Conservation (phyloP, 1,284 basidiomycete genomes). For the Phellinidium pouzarii region DNA sequence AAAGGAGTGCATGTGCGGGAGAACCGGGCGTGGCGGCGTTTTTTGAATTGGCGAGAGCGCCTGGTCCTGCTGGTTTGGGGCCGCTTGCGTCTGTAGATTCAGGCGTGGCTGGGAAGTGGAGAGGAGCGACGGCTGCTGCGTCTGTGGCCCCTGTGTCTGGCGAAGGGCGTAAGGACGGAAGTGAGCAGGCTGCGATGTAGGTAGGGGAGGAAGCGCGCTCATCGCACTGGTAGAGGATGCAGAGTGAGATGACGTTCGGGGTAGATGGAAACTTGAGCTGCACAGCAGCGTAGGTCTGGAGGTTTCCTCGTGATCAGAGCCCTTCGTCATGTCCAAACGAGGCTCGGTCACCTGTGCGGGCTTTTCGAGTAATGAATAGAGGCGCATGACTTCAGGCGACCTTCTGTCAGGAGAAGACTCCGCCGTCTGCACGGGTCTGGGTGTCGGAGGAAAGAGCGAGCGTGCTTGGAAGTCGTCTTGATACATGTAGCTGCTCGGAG, state of each 20-base stretch:
- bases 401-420: neutral
- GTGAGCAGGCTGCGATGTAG: neutral
- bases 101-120: neutral
- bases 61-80: neutral
- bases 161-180: neutral
- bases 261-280: constrained; percentile 7
- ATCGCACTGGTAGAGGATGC: neutral
- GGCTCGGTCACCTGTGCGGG: neutral
- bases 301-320: neutral
- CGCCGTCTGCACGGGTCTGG: neutral
- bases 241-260: neutral
- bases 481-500: constrained; percentile 17
- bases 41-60: constrained; percentile 8
- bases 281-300: constrained; percentile 6
- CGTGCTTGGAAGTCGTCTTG: constrained; percentile 3
- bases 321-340: neutral
- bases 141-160: neutral
- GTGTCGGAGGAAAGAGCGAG: constrained; percentile 6
- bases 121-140: constrained; percentile 8
- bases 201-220: neutral
- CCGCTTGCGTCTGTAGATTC: neutral
- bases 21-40: constrained; percentile 12
- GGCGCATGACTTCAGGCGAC: neutral
- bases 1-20: constrained; percentile 15
- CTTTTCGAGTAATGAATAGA: constrained; percentile 15